Evolutionary conservation across 2,329 filamentous ascomycete genomes (phyloP), one percentile per base, ranked within the genome.

Genomic region (Ramichloridium luteum): DNA sequence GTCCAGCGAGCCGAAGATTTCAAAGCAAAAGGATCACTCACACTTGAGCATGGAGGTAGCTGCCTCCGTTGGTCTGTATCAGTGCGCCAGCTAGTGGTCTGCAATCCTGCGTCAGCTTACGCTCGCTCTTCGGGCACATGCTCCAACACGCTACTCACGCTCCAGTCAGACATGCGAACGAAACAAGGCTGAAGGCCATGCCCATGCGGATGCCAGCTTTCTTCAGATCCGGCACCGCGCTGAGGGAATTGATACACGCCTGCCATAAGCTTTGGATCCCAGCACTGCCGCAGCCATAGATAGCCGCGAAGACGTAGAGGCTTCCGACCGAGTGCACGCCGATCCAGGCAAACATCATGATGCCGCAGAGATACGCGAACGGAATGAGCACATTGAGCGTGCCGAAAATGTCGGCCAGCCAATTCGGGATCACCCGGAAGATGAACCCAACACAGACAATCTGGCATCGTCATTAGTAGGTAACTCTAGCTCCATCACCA

Each of bases 381-480:
- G 70, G 62, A n/a, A 72, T 62, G 15, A 72, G 59, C 1, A 64
- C 60, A 43, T 76, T 76, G 28, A 74, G 55, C 0, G 68, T 61
- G 1, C 74, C 73, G 3, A 68, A 52, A 5, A 54, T 59, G 47
- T 76, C 70, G 0, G 70, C 70, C 4, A 76, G 44, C 37, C 62
- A 63, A 9, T 65, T 66, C 0, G 67, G 63, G 1, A 73, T 40
- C 1, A 72, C 51, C 1, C 73, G 69, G n/a, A 64, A 61, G 1
- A 68, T 48, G 3, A 76, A 59, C 1, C 72, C 71, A 11, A 72
- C 55, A 6, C 61, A 69, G 39, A 76, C 74, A 11, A 23, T n/a
- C 20, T 23, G 20, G 8, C 8, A n/a, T n/a, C n/a, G n/a, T n/a
- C n/a, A n/a, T n/a, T n/a, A n/a, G n/a, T n/a, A n/a, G n/a, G n/a